Percentiles rank a stretch among this genome's conserved stretches.
Conservation (phyloP, 2,329 filamentous ascomycete species). For the Trichoderma semiorbis region DNA sequence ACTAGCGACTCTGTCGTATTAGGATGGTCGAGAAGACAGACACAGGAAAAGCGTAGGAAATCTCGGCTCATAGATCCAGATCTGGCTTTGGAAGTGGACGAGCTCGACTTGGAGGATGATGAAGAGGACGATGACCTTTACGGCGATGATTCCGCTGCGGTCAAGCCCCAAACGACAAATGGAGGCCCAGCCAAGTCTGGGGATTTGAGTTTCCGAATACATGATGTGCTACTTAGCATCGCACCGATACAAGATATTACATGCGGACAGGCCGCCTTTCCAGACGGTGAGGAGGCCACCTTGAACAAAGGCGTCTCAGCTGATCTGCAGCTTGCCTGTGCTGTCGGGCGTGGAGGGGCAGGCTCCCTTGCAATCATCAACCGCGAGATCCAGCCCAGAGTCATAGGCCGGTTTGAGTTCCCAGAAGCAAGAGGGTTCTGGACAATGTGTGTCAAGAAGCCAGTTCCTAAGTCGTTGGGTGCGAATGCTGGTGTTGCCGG, state of each 20-base stretch:
- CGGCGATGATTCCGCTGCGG: slow-evolving; percentile 60
- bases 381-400: slow-evolving; percentile 69
- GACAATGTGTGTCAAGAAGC: slow-evolving; percentile 70
- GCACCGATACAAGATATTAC: slow-evolving; percentile 76
- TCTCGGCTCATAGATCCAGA: slow-evolving; percentile 55
- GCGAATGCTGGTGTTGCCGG: slow-evolving; percentile 46
- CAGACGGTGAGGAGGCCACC: slow-evolving; percentile 44
- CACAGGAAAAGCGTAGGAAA: slow-evolving; percentile 62
- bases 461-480: slow-evolving; percentile 58
- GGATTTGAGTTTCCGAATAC: slow-evolving; percentile 69
- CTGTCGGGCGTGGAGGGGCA: slow-evolving; percentile 61
- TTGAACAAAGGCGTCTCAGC: slow-evolving; percentile 46
- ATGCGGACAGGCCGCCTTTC: slow-evolving; percentile 55
- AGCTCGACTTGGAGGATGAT: slow-evolving; percentile 56
- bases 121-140: slow-evolving; percentile 61
- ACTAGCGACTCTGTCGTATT: slow-evolving; percentile 76
- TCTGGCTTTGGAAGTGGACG: slow-evolving; percentile 48
- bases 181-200: slow-evolving; percentile 48
- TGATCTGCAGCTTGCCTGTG: slow-evolving; percentile 57
- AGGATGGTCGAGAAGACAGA: slow-evolving; percentile 69
- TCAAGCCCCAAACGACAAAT: slow-evolving; percentile 46
- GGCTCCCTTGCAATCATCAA: slow-evolving; percentile 74
- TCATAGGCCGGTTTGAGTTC: slow-evolving; percentile 67
- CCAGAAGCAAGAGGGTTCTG: slow-evolving; percentile 74
- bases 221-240: slow-evolving; percentile 74